These are phyloP conservation scores for Neofusicoccum sp. DNA, from an alignment of 2,329 filamentous ascomycete species.

Conservation along the genomic window DNA sequence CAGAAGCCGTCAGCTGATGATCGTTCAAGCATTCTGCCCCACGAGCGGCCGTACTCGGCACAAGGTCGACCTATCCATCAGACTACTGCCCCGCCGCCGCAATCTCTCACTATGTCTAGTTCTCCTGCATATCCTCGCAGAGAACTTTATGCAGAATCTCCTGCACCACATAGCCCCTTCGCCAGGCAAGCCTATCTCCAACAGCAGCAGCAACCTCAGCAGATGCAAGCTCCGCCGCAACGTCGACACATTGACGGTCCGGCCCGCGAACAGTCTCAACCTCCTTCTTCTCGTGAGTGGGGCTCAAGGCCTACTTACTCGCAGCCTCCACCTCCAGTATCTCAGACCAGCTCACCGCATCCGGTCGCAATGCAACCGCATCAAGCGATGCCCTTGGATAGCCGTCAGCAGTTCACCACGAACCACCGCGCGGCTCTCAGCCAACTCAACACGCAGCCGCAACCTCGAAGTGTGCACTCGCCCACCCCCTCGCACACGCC, in stretches of 20 bases:
- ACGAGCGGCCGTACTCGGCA: conserved; percentile 15
- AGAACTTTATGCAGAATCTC: conserved; percentile 9
- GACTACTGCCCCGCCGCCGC: conserved; percentile 7
- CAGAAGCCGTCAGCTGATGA: conserved; percentile 11
- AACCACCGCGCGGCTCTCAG: conserved; percentile 15
- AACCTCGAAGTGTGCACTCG: conserved; percentile 13
- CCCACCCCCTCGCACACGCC: conserved; percentile 17
- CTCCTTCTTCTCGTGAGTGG: conserved; percentile 8
- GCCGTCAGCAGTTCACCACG: conserved; percentile 1
- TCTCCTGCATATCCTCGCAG: conserved; percentile 13
- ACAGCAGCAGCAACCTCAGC: conserved; percentile 2
- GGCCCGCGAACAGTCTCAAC: conserved; percentile 16
- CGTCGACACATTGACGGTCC: conserved; percentile 1
- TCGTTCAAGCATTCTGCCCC: conserved; percentile 8
- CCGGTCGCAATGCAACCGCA: conserved; percentile 4
- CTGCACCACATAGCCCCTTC: conserved; percentile 11
- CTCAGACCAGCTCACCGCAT: conserved; percentile 16
- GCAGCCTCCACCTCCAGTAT: conserved; percentile 4
- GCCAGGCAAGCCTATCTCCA: conserved; percentile 4
- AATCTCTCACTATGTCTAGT: neutral
- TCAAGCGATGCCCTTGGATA: neutral
- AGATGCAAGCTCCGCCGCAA: conserved; percentile 16
- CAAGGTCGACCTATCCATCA: conserved; percentile 15
- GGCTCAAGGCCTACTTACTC: conserved; percentile 12
- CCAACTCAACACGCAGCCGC: conserved; percentile 19